Percentiles rank a stretch among this genome's conserved stretches.
These are phyloP conservation scores for Phanerochaete sordida DNA, from an alignment of 768 basidiomycete species.

Conservation along the genomic window DNA sequence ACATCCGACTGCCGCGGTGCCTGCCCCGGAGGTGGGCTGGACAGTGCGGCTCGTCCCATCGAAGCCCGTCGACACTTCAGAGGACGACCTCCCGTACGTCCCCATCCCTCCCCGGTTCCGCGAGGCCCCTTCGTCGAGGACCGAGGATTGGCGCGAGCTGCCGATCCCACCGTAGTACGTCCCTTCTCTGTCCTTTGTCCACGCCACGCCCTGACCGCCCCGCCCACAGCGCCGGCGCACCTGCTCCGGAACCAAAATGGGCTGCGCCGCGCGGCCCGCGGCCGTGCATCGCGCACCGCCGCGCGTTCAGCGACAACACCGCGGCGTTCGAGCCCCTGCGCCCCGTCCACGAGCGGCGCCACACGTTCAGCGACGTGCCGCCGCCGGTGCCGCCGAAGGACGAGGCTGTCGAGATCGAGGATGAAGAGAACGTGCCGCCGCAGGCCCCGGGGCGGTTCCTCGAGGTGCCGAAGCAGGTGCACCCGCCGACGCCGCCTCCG, in stretches of 20 bases:
- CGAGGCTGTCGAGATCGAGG: no score
- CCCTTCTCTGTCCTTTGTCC: not conserved
- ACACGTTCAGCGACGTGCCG: not conserved
- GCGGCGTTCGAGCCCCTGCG: not conserved
- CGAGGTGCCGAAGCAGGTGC: not conserved
- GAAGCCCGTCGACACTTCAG: not conserved
- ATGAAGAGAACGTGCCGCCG: no score
- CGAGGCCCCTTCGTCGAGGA: not conserved
- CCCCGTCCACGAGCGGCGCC: not conserved
- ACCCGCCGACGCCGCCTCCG: not conserved
- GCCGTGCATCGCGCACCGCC: not conserved
- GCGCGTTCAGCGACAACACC: not conserved
- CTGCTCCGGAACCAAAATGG: not conserved
- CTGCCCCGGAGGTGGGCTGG: not conserved
- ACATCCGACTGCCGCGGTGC: not conserved
- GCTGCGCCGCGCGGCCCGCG: not conserved
- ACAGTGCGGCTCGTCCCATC: not conserved
- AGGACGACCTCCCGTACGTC: not conserved
- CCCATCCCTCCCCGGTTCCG: not conserved
- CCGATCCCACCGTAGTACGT: not conserved
- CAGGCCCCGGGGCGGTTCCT: not conserved
- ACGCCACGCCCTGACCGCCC: not conserved
- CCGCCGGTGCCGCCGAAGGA: not conserved
- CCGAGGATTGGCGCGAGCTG: not conserved
- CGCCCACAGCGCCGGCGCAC: not conserved